These are phyloP conservation scores for Ophiostoma triangulosporum DNA, from an alignment of 2,329 filamentous ascomycete species.

Conservation along the genomic window DNA sequence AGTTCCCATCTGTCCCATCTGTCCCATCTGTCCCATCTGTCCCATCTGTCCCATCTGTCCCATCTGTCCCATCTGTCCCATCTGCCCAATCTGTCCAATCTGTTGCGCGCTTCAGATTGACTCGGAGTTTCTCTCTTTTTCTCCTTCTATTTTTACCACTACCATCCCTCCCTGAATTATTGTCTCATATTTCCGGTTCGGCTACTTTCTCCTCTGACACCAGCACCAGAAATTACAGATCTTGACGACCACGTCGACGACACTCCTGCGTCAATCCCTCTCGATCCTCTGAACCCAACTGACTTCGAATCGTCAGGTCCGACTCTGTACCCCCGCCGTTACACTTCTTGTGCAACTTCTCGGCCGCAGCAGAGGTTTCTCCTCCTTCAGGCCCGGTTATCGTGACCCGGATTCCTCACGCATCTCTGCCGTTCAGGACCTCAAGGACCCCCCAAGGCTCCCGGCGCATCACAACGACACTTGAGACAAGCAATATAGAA, in stretches of 20 bases:
- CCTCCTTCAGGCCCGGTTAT: neutral
- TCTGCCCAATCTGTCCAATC: too few species aligned
- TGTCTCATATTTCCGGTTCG: neutral
- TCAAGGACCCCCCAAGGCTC: neutral
- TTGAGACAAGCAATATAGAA: neutral
- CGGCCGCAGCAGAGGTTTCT: slow-evolving; percentile 3
- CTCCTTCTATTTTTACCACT: neutral
- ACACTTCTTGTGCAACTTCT: slow-evolving; percentile 2
- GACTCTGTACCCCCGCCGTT: slow-evolving; percentile 1
- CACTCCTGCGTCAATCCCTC: neutral
- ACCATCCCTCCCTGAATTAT: neutral
- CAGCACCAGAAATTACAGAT: neutral
- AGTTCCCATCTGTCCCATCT: neutral
- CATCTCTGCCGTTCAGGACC: too few species aligned
- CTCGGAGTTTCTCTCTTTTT: neutral
- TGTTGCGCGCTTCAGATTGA: neutral
- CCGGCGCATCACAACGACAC: neutral
- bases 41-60: too few species aligned
- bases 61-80: too few species aligned
- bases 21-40: too few species aligned
- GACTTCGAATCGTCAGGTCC: neutral
- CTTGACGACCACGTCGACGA: neutral
- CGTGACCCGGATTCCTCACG: neutral
- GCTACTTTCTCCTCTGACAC: neutral
- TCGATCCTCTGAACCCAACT: neutral